A percentile compares a stretch with the other conserved stretches of the same genome.
Conservation (phyloP, 1,139 yeast species). For the Zygoascus sp. region DNA sequence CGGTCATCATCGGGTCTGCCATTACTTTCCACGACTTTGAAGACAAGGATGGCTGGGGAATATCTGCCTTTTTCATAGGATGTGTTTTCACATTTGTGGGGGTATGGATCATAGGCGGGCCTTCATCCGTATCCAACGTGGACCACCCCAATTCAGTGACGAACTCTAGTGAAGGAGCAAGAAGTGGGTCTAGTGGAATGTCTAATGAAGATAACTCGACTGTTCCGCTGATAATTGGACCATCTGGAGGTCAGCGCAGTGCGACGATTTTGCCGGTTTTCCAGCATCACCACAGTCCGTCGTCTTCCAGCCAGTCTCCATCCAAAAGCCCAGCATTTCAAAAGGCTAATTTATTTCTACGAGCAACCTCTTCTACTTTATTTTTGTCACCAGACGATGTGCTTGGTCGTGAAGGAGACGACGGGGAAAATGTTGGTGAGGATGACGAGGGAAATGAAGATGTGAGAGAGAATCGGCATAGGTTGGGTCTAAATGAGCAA, state of each 20-base stretch:
- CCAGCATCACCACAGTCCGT: not conserved
- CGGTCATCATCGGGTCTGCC: constrained; percentile 41
- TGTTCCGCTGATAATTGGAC: not conserved
- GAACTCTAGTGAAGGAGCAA: not conserved
- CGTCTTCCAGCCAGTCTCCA: not conserved
- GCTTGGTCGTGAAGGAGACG: not conserved
- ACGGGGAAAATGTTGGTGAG: not conserved
- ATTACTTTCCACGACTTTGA: constrained; percentile 40
- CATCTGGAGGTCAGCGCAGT: not conserved
- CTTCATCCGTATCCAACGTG: not conserved
- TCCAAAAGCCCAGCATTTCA: constrained; percentile 2
- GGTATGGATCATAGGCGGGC: constrained; percentile 37
- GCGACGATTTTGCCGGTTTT: not conserved
- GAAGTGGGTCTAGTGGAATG: not conserved
- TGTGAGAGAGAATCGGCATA: not conserved
- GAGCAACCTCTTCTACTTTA: constrained; percentile 1
- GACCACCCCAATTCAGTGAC: constrained; percentile 1
- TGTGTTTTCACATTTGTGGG: constrained; percentile 39
- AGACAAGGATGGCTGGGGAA: constrained; percentile 25
- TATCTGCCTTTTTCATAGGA: constrained; percentile 33
- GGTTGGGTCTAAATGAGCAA: not conserved
- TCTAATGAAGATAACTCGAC: not conserved
- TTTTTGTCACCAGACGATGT: constrained; percentile 1
- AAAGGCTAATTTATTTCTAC: constrained; percentile 1
- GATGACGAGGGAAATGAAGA: not conserved